Evolutionary conservation across 2,329 filamentous ascomycete genomes (phyloP).

Genomic region (Xylaria sp.): DNA sequence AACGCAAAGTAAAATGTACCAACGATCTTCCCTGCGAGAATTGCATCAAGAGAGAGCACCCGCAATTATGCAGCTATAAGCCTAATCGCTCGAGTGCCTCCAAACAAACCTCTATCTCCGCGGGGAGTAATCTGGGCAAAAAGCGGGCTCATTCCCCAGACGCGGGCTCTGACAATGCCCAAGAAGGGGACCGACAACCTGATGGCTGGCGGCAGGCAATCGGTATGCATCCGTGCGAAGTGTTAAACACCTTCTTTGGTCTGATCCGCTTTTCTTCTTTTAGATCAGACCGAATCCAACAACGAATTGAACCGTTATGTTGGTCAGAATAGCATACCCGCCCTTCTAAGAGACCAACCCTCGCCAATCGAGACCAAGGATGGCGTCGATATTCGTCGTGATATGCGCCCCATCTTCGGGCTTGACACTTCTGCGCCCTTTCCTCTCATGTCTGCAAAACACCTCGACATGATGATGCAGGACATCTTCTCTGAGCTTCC

Average conservation of each 20-base stretch:
- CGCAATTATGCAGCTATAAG: constrained; percentile 74
- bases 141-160: constrained; percentile 60
- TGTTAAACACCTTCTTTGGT: not conserved
- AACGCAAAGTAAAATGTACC: constrained; percentile 76
- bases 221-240: constrained; percentile 41
- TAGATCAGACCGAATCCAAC: constrained; percentile 64
- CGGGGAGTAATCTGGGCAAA: constrained; percentile 48
- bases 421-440: constrained; percentile 74
- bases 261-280: constrained; percentile 31
- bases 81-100: constrained; percentile 63
- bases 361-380: constrained; percentile 63
- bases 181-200: constrained; percentile 52
- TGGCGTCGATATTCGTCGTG: constrained; percentile 68
- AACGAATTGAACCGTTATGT: constrained; percentile 68
- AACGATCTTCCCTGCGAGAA: constrained; percentile 76
- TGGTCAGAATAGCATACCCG: constrained; percentile 75
- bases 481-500: constrained; percentile 72
- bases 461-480: constrained; percentile 68
- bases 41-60: constrained; percentile 73
- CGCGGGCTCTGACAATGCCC: constrained; percentile 51
- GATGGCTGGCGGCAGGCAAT: constrained; percentile 50
- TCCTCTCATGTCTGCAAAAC: constrained; percentile 72
- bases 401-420: constrained; percentile 74
- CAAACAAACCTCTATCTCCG: constrained; percentile 50
- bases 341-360: constrained; percentile 71